Evolutionary conservation across 495 filamentous ascomycete species (phyloP).

Genomic region (Xylaria palmicola): DNA sequence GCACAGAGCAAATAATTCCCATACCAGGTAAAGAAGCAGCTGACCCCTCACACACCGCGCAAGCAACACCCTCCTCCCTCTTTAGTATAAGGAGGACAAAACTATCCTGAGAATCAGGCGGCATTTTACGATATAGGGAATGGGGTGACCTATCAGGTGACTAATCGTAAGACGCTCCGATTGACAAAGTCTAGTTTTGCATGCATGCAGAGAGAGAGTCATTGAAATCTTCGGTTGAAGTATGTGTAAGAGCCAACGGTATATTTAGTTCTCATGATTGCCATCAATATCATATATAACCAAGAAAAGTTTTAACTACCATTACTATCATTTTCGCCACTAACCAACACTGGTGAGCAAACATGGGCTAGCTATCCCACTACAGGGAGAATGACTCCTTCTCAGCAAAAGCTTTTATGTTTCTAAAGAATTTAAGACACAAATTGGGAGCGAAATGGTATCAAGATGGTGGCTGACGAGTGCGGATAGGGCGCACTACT

Average conservation of each 20-base stretch:
- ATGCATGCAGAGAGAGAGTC: neutral
- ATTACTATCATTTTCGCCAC: neutral
- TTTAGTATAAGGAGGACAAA: too few species aligned
- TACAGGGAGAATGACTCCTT: neutral
- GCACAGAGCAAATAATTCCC: too few species aligned
- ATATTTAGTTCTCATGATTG: constrained; percentile 9
- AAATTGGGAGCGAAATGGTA: constrained; percentile 13
- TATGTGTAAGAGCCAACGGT: constrained; percentile 5
- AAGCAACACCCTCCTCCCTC: too few species aligned
- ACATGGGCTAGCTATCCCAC: neutral
- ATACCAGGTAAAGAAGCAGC: too few species aligned
- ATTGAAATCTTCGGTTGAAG: neutral
- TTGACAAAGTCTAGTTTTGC: neutral
- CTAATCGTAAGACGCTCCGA: neutral
- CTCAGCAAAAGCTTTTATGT: neutral
- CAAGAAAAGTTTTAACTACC: neutral
- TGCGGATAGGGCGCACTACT: too few species aligned
- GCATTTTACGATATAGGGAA: neutral
- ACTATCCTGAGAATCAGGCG: too few species aligned
- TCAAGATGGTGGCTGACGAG: too few species aligned
- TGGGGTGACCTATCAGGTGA: too few species aligned
- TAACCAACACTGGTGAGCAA: neutral
- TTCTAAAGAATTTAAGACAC: neutral
- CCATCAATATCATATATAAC: constrained; percentile 5
- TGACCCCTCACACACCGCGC: too few species aligned